These are phyloP conservation scores for Colletotrichum destructivum DNA, from an alignment of 2,329 filamentous ascomycete species.

Conservation along the genomic window DNA sequence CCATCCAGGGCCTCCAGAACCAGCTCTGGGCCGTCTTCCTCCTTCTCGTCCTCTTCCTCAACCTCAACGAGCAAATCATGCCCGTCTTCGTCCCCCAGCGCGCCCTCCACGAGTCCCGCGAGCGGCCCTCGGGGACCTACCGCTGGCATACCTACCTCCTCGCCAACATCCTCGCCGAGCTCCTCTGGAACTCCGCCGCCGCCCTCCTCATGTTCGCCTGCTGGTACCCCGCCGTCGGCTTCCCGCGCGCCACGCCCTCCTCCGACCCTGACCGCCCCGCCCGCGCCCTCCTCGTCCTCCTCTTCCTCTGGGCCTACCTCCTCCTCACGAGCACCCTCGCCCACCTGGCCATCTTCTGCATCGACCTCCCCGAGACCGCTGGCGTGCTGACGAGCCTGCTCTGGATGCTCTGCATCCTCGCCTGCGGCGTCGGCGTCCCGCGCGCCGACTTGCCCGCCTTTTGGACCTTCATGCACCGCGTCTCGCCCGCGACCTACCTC, in stretches of 20 bases:
- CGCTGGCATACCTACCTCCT: conserved; percentile 63
- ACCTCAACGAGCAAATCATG: conserved; percentile 75
- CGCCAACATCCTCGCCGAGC: conserved; percentile 77
- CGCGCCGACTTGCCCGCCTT: conserved; percentile 72
- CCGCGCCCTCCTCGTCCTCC: conserved; percentile 76
- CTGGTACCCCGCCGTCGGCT: conserved; percentile 80
- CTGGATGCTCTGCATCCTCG: conserved; percentile 74
- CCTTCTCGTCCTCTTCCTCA: conserved; percentile 72
- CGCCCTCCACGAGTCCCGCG: conserved; percentile 76
- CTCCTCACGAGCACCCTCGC: conserved; percentile 78
- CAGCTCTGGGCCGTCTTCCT: conserved; percentile 71
- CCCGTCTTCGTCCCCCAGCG: conserved; percentile 79
- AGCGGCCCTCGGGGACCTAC: conserved; percentile 77
- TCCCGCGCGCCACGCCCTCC: conserved; percentile 68
- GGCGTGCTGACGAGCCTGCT: conserved; percentile 77
- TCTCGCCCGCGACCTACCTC: conserved; percentile 80
- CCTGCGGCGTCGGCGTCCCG: conserved; percentile 68
- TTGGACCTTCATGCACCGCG: conserved; percentile 80
- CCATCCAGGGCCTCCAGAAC: conserved; percentile 76
- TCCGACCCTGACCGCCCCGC: conserved; percentile 53
- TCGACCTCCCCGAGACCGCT: conserved; percentile 76
- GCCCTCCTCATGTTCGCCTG: conserved; percentile 74
- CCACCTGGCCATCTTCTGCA: conserved; percentile 74
- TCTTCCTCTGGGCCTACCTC: conserved; percentile 76
- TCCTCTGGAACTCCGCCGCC: conserved; percentile 78